Conservation (phyloP, 805 yeast genomes). For the Debaryomyces castellii region DNA sequence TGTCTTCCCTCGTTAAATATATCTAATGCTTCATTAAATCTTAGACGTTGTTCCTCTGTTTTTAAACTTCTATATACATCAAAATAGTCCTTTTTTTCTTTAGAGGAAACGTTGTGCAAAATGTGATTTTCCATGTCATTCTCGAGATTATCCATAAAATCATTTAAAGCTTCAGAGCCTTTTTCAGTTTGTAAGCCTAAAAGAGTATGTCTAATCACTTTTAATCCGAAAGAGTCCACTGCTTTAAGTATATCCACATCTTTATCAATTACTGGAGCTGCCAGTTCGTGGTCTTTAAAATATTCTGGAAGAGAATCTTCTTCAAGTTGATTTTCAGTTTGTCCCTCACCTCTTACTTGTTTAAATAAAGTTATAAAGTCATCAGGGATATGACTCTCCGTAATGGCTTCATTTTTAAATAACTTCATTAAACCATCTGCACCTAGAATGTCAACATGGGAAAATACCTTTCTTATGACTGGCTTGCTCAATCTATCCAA, state of each 20-base stretch:
- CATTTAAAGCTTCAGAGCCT: slow-evolving; percentile 18
- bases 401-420: slow-evolving; percentile 23
- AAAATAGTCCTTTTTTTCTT: slow-evolving; percentile 59
- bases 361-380: slow-evolving; percentile 32
- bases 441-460: slow-evolving; percentile 55
- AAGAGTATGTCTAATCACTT: slow-evolving; percentile 73
- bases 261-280: slow-evolving; percentile 47
- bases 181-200: slow-evolving; percentile 37
- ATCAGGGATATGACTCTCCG: slow-evolving; percentile 29
- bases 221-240: slow-evolving; percentile 76
- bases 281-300: slow-evolving; percentile 26
- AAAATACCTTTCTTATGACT: slow-evolving; percentile 29
- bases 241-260: slow-evolving; percentile 56
- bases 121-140: slow-evolving; percentile 23
- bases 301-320: slow-evolving; percentile 28
- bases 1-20: slow-evolving; percentile 76
- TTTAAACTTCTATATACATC: slow-evolving; percentile 56
- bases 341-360: slow-evolving; percentile 18
- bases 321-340: slow-evolving; percentile 5
- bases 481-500: slow-evolving; percentile 10
- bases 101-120: slow-evolving; percentile 29
- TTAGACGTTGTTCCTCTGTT: slow-evolving; percentile 39
- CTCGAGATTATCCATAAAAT: slow-evolving; percentile 27
- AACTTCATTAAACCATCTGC: slow-evolving; percentile 42
- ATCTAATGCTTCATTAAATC: slow-evolving; percentile 69